Percentiles rank a stretch among this genome's conserved stretches.
These are phyloP conservation scores for Colletotrichum neosansevieriae DNA, from an alignment of 2,329 filamentous ascomycete genomes.

Conservation along the genomic window DNA sequence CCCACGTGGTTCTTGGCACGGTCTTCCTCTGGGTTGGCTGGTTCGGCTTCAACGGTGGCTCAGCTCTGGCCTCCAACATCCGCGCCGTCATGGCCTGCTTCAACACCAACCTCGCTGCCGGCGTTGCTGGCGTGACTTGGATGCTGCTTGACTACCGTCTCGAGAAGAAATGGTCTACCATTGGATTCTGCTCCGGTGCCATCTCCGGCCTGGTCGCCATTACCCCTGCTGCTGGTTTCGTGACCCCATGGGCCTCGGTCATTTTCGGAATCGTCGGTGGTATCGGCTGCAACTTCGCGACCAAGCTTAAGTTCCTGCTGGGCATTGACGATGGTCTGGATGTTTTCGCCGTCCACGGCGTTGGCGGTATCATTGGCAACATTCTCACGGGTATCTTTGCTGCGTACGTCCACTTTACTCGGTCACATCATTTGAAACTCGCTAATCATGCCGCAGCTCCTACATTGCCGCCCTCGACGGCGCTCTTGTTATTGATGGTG, in stretches of 20 bases:
- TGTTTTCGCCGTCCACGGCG: slow-evolving; percentile 89
- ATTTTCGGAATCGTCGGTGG: slow-evolving; percentile 71
- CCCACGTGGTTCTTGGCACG: slow-evolving; percentile 79
- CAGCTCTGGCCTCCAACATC: slow-evolving; percentile 83
- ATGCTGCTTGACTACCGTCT: slow-evolving; percentile 88
- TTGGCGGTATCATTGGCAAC: slow-evolving; percentile 86
- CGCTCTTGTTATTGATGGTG: slow-evolving; percentile 67
- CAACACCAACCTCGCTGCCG: slow-evolving; percentile 89
- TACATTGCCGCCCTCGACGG: slow-evolving; percentile 83
- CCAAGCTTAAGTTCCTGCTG: slow-evolving; percentile 82
- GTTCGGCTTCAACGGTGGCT: slow-evolving; percentile 96
- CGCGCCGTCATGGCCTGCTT: slow-evolving; percentile 91
- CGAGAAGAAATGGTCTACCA: slow-evolving; percentile 94
- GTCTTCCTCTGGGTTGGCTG: slow-evolving; percentile 91
- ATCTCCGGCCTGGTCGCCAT: slow-evolving; percentile 91
- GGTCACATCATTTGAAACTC: slow-evolving; percentile 1
- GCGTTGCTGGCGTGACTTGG: slow-evolving; percentile 85
- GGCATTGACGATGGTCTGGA: slow-evolving; percentile 89
- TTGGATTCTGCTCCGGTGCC: slow-evolving; percentile 91
- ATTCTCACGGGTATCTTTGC: slow-evolving; percentile 83
- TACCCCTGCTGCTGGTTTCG: slow-evolving; percentile 88
- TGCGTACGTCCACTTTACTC: slow-evolving; percentile 60
- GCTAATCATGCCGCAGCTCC: slow-evolving; percentile 55
- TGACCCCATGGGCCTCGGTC: slow-evolving; percentile 73
- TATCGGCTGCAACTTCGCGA: slow-evolving; percentile 84